Evolutionary conservation across 305 asterid species (phyloP).

Genomic region (Plantago coronopus): DNA sequence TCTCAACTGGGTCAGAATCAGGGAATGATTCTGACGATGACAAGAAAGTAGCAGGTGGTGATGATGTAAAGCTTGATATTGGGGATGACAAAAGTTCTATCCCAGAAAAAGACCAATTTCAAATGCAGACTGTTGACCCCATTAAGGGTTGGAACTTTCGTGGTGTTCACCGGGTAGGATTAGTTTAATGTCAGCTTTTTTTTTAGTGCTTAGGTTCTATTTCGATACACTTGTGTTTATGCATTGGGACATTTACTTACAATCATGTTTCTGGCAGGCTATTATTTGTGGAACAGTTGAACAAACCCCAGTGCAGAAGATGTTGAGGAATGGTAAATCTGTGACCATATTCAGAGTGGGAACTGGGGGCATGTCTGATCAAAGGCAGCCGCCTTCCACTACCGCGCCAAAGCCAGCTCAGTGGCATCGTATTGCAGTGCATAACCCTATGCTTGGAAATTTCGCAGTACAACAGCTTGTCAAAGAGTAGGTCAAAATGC

Average conservation of each 20-base stretch:
- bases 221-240: not conserved
- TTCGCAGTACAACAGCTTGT: slow-evolving; percentile 82
- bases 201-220: not conserved
- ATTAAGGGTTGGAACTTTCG: slow-evolving; percentile 85
- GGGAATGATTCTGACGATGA: slow-evolving; percentile 33
- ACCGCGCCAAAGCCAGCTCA: slow-evolving; percentile 80
- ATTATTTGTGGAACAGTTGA: slow-evolving; percentile 89
- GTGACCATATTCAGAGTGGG: slow-evolving; percentile 85
- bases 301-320: slow-evolving; percentile 84
- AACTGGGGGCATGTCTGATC: slow-evolving; percentile 95
- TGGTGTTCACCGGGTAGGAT: slow-evolving; percentile 95
- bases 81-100: slow-evolving; percentile 53
- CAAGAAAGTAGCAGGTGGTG: slow-evolving; percentile 22
- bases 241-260: slow-evolving; percentile 1
- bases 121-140: slow-evolving; percentile 83
- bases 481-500: slow-evolving; percentile 49
- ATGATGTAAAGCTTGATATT: slow-evolving; percentile 17
- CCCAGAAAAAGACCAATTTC: slow-evolving; percentile 53
- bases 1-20: slow-evolving; percentile 44
- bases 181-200: not conserved
- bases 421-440: slow-evolving; percentile 96
- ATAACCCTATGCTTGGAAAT: slow-evolving; percentile 79
- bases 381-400: slow-evolving; percentile 46
- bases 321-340: slow-evolving; percentile 76
- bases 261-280: slow-evolving; percentile 42